Evolutionary conservation across 495 filamentous ascomycete species (phyloP).

Genomic region (Xylaria flabelliformis): DNA sequence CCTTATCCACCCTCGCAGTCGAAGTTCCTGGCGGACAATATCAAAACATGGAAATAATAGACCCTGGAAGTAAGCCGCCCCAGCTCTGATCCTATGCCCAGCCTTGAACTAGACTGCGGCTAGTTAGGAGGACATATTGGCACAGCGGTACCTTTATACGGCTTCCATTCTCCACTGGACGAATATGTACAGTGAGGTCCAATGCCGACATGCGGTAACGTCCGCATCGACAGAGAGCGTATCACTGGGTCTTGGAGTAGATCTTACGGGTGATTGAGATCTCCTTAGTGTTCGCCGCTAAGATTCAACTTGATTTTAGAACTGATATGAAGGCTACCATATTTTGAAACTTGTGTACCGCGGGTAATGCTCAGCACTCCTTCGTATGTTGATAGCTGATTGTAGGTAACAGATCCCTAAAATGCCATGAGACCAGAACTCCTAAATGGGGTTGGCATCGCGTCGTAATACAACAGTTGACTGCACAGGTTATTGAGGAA

Average conservation of each 20-base stretch:
- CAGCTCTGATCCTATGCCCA: not conserved
- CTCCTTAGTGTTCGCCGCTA: not conserved
- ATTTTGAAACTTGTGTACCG: not conserved
- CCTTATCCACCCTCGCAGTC: not conserved
- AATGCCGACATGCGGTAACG: not conserved
- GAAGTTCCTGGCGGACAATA: not conserved
- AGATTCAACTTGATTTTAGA: not conserved
- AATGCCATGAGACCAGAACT: too few relatives aligned
- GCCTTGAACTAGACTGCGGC: not conserved
- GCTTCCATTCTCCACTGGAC: not conserved
- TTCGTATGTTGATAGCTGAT: not conserved
- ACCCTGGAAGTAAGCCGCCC: conserved; percentile 7
- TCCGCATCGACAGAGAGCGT: conserved; percentile 2
- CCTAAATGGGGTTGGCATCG: not conserved
- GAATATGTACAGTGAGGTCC: not conserved
- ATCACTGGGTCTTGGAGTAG: not conserved
- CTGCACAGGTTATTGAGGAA: not conserved
- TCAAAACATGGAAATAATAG: conserved; percentile 6
- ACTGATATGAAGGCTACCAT: not conserved
- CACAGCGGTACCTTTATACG: not conserved
- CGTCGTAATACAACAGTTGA: not conserved
- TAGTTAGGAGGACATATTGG: not conserved
- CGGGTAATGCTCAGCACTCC: conserved; percentile 6
- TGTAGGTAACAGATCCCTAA: not conserved
- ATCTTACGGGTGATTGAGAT: not conserved